Evolutionary conservation across 192 early-diverging fungal genomes (phyloP).

Genomic region (Linnemannia zychae): DNA sequence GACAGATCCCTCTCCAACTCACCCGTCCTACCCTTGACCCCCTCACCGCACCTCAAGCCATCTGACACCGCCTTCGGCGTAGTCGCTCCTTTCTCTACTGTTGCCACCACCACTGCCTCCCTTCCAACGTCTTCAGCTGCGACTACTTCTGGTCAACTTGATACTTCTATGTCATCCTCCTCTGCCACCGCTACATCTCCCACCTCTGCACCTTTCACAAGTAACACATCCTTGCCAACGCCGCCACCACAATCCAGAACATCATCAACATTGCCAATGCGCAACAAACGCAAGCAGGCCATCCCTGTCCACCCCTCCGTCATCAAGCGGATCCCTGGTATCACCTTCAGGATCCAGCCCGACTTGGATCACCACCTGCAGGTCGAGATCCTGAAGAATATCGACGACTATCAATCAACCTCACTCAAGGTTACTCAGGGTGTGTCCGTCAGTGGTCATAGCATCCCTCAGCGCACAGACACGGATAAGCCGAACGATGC

Average conservation of each 20-base stretch:
- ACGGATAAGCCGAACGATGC: not conserved
- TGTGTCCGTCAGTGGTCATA: not conserved
- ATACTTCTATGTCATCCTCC: not conserved
- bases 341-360: slow-evolving; percentile 48
- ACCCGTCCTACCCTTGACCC: slow-evolving; percentile 23
- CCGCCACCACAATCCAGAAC: slow-evolving; percentile 10
- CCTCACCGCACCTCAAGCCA: slow-evolving; percentile 27
- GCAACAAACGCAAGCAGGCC: slow-evolving; percentile 52
- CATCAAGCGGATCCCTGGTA: slow-evolving; percentile 48
- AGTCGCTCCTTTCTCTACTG: not conserved
- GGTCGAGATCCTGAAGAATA: slow-evolving; percentile 50
- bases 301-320: slow-evolving; percentile 44
- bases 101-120: not conserved
- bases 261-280: slow-evolving; percentile 3
- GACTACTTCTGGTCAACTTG: not conserved
- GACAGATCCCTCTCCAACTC: slow-evolving; percentile 22
- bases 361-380: slow-evolving; percentile 26
- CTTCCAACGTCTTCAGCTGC: slow-evolving; percentile 8
- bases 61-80: slow-evolving; percentile 6
- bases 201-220: not conserved
- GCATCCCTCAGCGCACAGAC: not conserved
- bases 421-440: not conserved
- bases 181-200: not conserved
- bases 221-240: not conserved
- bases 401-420: slow-evolving; percentile 30